phyloP scores from a whole-genome alignment of 352 stramenopile genomes.

The Halophytophthora batemanensis region DNA sequence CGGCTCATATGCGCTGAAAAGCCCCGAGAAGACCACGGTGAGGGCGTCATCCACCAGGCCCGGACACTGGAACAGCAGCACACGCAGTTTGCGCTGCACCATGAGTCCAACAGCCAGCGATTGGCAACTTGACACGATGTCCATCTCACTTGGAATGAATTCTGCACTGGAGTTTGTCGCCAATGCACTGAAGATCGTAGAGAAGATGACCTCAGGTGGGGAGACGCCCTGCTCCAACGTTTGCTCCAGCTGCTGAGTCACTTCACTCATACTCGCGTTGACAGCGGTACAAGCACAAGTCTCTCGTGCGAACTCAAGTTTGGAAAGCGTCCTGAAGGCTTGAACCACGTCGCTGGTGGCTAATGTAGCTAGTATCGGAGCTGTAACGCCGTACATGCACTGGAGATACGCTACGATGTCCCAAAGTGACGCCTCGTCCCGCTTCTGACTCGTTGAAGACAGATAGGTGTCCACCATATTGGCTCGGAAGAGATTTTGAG shows the following conservation, averaged over 20 bases:
- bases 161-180: constrained; percentile 11
- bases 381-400: constrained; percentile 24
- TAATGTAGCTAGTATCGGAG: constrained; percentile 19
- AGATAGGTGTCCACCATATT: constrained; percentile 9
- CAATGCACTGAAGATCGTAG: constrained; percentile 27
- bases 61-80: constrained; percentile 39
- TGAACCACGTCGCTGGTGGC: constrained; percentile 14
- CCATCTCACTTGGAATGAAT: constrained; percentile 22
- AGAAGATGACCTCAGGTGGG: constrained; percentile 27
- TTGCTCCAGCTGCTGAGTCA: constrained; percentile 45
- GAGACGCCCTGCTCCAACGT: constrained; percentile 23
- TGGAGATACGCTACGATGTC: constrained; percentile 28
- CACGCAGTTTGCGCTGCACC: constrained; percentile 49
- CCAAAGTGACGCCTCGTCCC: neutral
- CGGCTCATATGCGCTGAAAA: constrained; percentile 54
- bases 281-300: constrained; percentile 18
- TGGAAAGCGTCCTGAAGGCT: constrained; percentile 28
- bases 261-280: constrained; percentile 35
- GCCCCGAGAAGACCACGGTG: constrained; percentile 40
- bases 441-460: neutral
- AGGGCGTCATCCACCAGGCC: constrained; percentile 38
- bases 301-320: constrained; percentile 54
- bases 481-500: constrained; percentile 22
- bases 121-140: constrained; percentile 38
- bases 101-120: constrained; percentile 39